Conservation (phyloP, 2,329 filamentous ascomycete genomes). For the Verticillium nonalfalfae region DNA sequence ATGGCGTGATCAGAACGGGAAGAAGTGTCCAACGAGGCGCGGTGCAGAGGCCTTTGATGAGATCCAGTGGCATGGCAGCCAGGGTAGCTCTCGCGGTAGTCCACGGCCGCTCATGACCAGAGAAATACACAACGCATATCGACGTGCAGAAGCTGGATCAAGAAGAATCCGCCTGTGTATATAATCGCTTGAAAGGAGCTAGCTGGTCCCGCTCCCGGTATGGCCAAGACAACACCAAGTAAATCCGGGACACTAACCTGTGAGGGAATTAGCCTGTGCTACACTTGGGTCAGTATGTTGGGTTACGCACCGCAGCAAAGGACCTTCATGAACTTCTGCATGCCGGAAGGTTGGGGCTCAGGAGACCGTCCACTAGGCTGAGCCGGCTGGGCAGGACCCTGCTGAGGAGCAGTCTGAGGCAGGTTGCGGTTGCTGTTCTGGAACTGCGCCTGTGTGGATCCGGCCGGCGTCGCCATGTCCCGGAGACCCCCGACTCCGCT, state of each 20-base stretch:
- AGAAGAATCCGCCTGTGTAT: not conserved
- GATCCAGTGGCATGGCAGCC: not conserved
- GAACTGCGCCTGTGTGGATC: conserved; percentile 92
- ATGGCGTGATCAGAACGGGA: not conserved
- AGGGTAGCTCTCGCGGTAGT: not conserved
- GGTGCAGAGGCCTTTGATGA: not conserved
- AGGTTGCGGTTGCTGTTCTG: conserved; percentile 92
- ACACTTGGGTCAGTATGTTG: not conserved
- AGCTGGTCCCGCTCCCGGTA: not conserved
- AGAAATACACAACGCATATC: not conserved
- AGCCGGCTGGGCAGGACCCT: conserved; percentile 48
- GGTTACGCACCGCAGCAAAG: conserved; percentile 69
- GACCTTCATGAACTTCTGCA: conserved; percentile 89
- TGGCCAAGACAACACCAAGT: not conserved
- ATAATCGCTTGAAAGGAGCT: not conserved
- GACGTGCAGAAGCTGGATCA: not conserved
- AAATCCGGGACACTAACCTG: conserved; percentile 6
- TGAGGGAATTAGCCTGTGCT: not conserved
- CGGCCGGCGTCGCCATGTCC: conserved; percentile 77
- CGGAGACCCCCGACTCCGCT: conserved; percentile 67
- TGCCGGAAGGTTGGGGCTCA: conserved; percentile 71
- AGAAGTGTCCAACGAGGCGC: not conserved
- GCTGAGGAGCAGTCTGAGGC: conserved; percentile 56
- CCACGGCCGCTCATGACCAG: not conserved
- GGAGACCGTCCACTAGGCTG: conserved; percentile 47